Percentiles rank a stretch among this genome's conserved stretches.
Evolutionary conservation across 805 yeast genomes (phyloP).

Genomic region (Komagataella ulmi): DNA sequence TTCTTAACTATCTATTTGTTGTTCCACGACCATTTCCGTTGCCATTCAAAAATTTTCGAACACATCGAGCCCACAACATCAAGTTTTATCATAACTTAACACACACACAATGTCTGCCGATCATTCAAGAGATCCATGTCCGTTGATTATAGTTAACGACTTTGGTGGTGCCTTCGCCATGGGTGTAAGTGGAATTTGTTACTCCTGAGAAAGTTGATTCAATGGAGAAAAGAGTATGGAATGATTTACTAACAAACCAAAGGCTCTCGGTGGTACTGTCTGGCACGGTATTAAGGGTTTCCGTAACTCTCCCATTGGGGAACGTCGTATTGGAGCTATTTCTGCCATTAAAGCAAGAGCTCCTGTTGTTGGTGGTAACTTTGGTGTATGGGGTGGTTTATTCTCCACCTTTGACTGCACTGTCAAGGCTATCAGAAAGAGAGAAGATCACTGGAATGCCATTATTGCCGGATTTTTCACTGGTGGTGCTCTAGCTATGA

Average conservation of each 20-base stretch:
- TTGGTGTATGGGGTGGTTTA: slow-evolving; percentile 99
- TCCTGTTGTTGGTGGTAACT: slow-evolving; percentile 97
- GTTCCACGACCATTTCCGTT: neutral
- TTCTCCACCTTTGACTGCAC: slow-evolving; percentile 93
- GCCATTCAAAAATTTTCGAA: neutral
- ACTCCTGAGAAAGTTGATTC: neutral
- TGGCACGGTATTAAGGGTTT: slow-evolving; percentile 99
- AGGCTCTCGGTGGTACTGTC: slow-evolving; percentile 85
- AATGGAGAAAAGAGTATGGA: neutral
- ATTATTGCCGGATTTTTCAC: slow-evolving; percentile 96
- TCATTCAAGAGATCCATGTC: slow-evolving; percentile 99
- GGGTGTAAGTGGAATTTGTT: slow-evolving; percentile 47
- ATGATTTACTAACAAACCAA: slow-evolving; percentile 2
- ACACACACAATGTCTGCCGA: slow-evolving; percentile 64
- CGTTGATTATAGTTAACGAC: slow-evolving; percentile 88
- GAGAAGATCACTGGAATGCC: slow-evolving; percentile 98
- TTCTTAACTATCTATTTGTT: neutral
- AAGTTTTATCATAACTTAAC: neutral
- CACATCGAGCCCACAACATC: neutral
- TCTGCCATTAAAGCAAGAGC: slow-evolving; percentile 92
- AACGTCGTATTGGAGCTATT: slow-evolving; percentile 80
- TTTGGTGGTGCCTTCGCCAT: slow-evolving; percentile 98
- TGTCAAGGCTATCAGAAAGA: slow-evolving; percentile 87
- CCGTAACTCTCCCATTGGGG: slow-evolving; percentile 96
- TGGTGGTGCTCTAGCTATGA: slow-evolving; percentile 94